phyloP scores from a whole-genome alignment of 345 rosid species.

The Aurinia saxatilis region DNA sequence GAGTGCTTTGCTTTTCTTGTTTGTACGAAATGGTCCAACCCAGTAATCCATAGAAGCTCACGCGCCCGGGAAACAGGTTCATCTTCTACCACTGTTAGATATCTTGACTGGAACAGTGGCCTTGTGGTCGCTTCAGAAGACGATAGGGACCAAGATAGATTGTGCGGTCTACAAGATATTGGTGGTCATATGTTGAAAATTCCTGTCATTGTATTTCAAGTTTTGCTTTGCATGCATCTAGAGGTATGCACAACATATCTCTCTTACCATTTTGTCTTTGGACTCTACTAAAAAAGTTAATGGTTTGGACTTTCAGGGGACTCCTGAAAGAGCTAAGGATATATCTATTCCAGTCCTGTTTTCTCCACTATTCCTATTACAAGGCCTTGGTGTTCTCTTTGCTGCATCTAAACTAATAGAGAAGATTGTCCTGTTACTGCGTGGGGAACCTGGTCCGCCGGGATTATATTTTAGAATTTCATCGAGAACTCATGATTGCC shows the following conservation, averaged over 20 bases:
- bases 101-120: slow-evolving; percentile 94
- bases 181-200: slow-evolving; percentile 94
- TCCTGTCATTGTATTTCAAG: slow-evolving; percentile 80
- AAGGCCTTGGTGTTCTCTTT: slow-evolving; percentile 82
- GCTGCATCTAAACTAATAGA: slow-evolving; percentile 67
- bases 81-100: slow-evolving; percentile 49
- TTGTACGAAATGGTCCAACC: slow-evolving; percentile 98
- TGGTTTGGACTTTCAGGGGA: slow-evolving; percentile 58
- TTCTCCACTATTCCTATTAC: slow-evolving; percentile 82
- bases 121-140: slow-evolving; percentile 62
- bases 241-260: slow-evolving; percentile 52
- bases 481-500: slow-evolving; percentile 66
- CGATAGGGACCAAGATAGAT: slow-evolving; percentile 47
- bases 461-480: slow-evolving; percentile 74
- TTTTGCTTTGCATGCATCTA: slow-evolving; percentile 84
- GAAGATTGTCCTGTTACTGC: slow-evolving; percentile 61
- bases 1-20: slow-evolving; percentile 96
- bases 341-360: slow-evolving; percentile 75
- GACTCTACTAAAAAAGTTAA: slow-evolving; percentile 19
- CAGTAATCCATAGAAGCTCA: slow-evolving; percentile 70
- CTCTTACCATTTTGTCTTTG: slow-evolving; percentile 12
- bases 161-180: slow-evolving; percentile 80
- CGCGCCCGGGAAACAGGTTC: slow-evolving; percentile 49
- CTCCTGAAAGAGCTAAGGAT: slow-evolving; percentile 72
- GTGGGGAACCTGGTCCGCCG: slow-evolving; percentile 55